A percentile compares a stretch with the other conserved stretches of the same genome.
Evolutionary conservation across 305 asterid species (phyloP).

Genomic region (Fraxinus xanthoxyloides): DNA sequence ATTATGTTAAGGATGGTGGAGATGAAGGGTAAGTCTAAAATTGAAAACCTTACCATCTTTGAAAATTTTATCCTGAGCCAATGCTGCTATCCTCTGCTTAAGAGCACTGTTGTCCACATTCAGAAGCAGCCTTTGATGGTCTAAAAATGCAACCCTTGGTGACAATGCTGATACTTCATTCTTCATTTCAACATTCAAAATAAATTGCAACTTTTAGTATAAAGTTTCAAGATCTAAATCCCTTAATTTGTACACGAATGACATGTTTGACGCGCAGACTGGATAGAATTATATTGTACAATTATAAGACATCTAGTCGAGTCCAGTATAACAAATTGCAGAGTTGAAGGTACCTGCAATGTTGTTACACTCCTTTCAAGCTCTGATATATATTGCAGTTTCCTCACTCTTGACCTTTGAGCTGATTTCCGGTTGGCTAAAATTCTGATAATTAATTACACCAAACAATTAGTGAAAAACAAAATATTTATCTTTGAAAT

Average conservation of each 20-base stretch:
- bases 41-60: constrained; percentile 64
- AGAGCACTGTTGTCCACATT: constrained; percentile 82
- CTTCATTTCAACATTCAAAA: constrained; percentile 27
- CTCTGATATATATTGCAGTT: constrained; percentile 82
- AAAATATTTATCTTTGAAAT: neutral
- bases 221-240: neutral
- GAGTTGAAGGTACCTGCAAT: constrained; percentile 48
- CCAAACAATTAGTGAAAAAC: neutral
- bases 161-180: constrained; percentile 92
- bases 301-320: neutral
- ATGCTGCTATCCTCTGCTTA: constrained; percentile 89
- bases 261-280: neutral
- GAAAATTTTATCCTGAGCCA: constrained; percentile 90
- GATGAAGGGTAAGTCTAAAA: neutral
- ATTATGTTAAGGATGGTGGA: neutral
- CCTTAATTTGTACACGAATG: neutral
- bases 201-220: neutral
- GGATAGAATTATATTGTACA: neutral
- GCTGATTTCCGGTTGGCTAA: constrained; percentile 94
- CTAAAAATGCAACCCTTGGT: constrained; percentile 91
- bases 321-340: neutral
- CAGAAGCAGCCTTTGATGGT: constrained; percentile 80
- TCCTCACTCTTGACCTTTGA: constrained; percentile 88
- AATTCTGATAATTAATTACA: constrained; percentile 41
- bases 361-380: constrained; percentile 84